Conservation (phyloP, 2,329 filamentous ascomycete genomes). For the Aspergillus niger region DNA sequence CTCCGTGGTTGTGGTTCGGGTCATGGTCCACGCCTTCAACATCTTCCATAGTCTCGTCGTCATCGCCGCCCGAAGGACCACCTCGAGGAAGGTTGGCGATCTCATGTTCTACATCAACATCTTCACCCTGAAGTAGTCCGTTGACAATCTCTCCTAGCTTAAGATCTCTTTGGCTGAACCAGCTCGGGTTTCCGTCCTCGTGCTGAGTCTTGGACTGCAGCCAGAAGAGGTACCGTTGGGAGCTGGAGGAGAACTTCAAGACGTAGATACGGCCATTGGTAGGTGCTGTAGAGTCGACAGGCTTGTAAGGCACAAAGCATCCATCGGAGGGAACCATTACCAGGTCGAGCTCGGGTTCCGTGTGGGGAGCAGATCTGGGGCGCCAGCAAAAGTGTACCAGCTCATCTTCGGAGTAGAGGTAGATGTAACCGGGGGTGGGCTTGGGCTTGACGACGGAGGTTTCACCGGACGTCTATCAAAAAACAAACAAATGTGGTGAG, state of each 20-base stretch:
- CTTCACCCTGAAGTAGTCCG: conserved; percentile 80
- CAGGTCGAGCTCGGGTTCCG: conserved; percentile 79
- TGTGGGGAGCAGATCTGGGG: conserved; percentile 68
- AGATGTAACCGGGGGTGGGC: conserved; percentile 79
- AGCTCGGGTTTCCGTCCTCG: conserved; percentile 68
- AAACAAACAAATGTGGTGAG: neutral
- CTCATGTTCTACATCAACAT: conserved; percentile 75
- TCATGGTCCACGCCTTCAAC: conserved; percentile 64
- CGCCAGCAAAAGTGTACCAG: conserved; percentile 98
- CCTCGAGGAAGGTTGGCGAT: conserved; percentile 63
- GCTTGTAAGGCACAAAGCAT: conserved; percentile 79
- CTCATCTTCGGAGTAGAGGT: conserved; percentile 91
- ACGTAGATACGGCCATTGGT: conserved; percentile 87
- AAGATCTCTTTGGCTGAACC: conserved; percentile 81
- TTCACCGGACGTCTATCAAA: conserved; percentile 53
- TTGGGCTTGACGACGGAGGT: conserved; percentile 73
- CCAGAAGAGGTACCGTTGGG: conserved; percentile 92
- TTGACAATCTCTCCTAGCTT: conserved; percentile 89
- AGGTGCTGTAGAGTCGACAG: conserved; percentile 63
- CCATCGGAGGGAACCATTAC: conserved; percentile 92
- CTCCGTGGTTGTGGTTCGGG: conserved; percentile 58
- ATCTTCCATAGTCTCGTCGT: conserved; percentile 79
- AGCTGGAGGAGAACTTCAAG: conserved; percentile 91
- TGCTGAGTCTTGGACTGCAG: conserved; percentile 87
- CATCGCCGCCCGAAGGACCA: conserved; percentile 55